These are phyloP conservation scores for Cladosporium sphaerospermum DNA, from an alignment of 2,329 filamentous ascomycete species.

Conservation along the genomic window DNA sequence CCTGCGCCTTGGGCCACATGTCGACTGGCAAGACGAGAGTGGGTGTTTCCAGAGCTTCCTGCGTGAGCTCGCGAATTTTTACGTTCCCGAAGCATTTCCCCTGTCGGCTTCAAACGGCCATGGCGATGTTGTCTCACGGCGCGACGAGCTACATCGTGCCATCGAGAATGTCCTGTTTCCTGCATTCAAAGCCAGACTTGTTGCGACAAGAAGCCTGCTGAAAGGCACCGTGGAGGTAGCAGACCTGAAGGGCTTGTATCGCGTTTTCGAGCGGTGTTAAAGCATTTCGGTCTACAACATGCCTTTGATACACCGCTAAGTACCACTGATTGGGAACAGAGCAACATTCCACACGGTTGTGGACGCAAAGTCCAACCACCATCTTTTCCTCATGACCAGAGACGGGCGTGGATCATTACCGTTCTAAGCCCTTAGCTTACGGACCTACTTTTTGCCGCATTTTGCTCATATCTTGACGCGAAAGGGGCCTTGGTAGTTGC, in stretches of 20 bases:
- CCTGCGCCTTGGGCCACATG: slow-evolving; percentile 77
- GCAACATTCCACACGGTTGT: no score
- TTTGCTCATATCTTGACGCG: no score
- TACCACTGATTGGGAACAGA: neutral
- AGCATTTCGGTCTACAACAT: neutral
- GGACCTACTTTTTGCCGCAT: no score
- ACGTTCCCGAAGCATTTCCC: slow-evolving; percentile 80
- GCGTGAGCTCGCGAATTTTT: slow-evolving; percentile 81
- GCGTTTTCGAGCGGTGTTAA: slow-evolving; percentile 89
- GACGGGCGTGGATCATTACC: no score
- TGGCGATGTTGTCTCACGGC: slow-evolving; percentile 23
- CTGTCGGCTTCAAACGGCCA: slow-evolving; percentile 35
- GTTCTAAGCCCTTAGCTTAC: no score
- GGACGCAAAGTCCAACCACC: no score
- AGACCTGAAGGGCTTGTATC: slow-evolving; percentile 84
- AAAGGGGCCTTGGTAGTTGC: no score
- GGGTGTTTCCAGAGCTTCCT: slow-evolving; percentile 79
- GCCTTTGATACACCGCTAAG: neutral
- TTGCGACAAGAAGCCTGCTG: slow-evolving; percentile 74
- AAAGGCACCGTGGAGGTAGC: slow-evolving; percentile 79
- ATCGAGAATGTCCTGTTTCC: slow-evolving; percentile 87
- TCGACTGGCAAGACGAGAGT: slow-evolving; percentile 81
- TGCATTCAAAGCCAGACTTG: slow-evolving; percentile 72
- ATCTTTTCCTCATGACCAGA: no score
- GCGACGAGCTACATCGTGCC: slow-evolving; percentile 57